Conservation (phyloP, 495 filamentous ascomycete genomes). For the Daldinia vernicosa region DNA sequence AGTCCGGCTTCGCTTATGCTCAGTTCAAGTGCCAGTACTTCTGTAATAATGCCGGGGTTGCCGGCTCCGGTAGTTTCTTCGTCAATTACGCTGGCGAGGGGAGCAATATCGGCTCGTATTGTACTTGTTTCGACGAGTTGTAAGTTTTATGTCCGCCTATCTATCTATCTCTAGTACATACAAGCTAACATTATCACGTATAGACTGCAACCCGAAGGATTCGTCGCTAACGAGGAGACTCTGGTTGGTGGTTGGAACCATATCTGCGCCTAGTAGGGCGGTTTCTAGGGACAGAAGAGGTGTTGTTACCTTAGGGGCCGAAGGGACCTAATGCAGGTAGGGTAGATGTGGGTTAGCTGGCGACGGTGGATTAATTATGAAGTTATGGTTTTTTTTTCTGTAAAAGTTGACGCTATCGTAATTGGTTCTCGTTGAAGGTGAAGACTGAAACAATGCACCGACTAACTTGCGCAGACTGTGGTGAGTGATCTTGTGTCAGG, state of each 20-base stretch:
- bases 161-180: neutral
- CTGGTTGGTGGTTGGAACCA: conserved; percentile 45
- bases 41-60: conserved; percentile 29
- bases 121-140: conserved; percentile 43
- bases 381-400: neutral
- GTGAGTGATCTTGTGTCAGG: too few relatives aligned
- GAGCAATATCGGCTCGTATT: conserved; percentile 28
- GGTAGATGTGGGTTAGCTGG: neutral
- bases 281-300: neutral
- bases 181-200: conserved; percentile 7
- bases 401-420: neutral
- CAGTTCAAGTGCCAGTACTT: conserved; percentile 80
- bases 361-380: neutral
- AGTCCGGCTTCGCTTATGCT: conserved; percentile 71
- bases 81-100: conserved; percentile 27
- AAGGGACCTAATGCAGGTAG: too few relatives aligned
- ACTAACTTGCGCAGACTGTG: neutral
- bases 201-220: conserved; percentile 37
- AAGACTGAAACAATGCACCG: neutral
- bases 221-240: conserved; percentile 34
- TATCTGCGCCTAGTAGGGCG: conserved; percentile 23
- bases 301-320: too few relatives aligned
- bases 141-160: conserved; percentile 24
- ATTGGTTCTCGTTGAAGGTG: neutral
- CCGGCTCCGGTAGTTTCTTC: conserved; percentile 42